Evolutionary conservation across 2,329 filamentous ascomycete genomes (phyloP), one percentile per base, ranked within the genome.

Genomic region (Neurospora crassa): DNA sequence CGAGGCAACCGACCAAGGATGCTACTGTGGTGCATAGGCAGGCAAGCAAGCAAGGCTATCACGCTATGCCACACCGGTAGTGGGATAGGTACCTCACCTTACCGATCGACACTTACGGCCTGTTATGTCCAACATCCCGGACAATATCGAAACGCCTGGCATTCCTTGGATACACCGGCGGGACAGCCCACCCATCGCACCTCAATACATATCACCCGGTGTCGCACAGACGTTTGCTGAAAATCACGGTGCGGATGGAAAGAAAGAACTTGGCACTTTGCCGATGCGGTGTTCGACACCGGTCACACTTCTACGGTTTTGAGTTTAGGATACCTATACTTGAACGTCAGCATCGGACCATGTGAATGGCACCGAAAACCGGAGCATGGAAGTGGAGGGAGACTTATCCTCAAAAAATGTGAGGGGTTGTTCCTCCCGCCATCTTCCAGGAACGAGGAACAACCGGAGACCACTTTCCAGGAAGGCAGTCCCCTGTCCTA

Each of bases 341-440:
- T 63, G 7, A n/a, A 63, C 14, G 53, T 63, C 53, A 63, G 24
- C 34, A 63, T 37, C 24, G 53, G 53, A 37, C 53, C 53, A 37
- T n/a, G 29, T 63, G 14, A 40, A 53, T 12, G 37, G 53, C 53
- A 70, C 53, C 34, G 34, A 43, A 53, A 41, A 70, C 63, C 16
- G 47, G 69, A 41, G 67, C 69, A 40, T 70, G 4, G 43, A 24
- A 68, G 29, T 72, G 68, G 63, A 67, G 71, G 72, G 72, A 75
- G 74, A 87, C 85, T 86, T 86, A 87, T 87, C 85, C 83, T 82
- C 82, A 73, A 70, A 69, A 70, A 74, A 74, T 63, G 29, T 76
- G 81, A 81, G 84, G 85, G 85, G 80, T 81, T 80, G 79, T 81
- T 63, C 81, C 82, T 77, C 82, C 78, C 80, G 80, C 83, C 84